Base-by-base conservation (phyloP, 2,329 filamentous ascomycete species). In the Aureobasidium sp. region DNA sequence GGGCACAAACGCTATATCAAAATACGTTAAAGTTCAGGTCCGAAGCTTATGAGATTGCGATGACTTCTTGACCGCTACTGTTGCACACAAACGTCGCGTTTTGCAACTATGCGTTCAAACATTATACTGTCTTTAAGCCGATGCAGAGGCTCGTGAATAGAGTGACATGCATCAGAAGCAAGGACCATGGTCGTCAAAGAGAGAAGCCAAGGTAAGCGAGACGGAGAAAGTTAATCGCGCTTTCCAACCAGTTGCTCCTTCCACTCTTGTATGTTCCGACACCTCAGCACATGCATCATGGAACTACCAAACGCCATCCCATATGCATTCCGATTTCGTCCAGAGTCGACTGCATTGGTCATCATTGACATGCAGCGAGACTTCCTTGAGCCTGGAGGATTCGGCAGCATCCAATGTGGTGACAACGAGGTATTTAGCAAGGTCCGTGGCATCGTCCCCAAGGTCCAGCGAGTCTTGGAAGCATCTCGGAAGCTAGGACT, bases 291-390 rank as follows among this genome's bases (percentile, higher is more conserved):
- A 42, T 42, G 17, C 44, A 51, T 11, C n/a, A 37, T 31, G 45
- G 45, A 31, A 12, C 11, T 51, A 22, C 20, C 48, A 36, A 22
- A 36, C 6, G 31, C 31, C 20, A 36, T 36, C 11, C 48, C 27
- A 11, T 82, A 82, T 68, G 70, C 74, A 2, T 83, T 78, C 67
- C 72, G 70, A 3, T 82, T 83, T 63, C 73, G 75, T 20, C 70
- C 74, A 27, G 71, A 74, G 31, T 75, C 76, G 9, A 81, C 79
- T 0, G 80, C 80, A 9, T 68, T 82, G 25, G 69, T 82, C 53
- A 73, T 82, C 58, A 80, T 82, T 64, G 79, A 81, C 66, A 80
- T 82, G 78, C 79, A 81, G 64, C 70, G 79, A 42, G 79, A 82
- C 64, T 81, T 82, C 64, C 68, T 83, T 6, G 75, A 79, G n/a